These are phyloP conservation scores for Bolboschoenoplectus hybrid DNA, from an alignment of 202 grass and related monocot genomes.

Conservation along the genomic window DNA sequence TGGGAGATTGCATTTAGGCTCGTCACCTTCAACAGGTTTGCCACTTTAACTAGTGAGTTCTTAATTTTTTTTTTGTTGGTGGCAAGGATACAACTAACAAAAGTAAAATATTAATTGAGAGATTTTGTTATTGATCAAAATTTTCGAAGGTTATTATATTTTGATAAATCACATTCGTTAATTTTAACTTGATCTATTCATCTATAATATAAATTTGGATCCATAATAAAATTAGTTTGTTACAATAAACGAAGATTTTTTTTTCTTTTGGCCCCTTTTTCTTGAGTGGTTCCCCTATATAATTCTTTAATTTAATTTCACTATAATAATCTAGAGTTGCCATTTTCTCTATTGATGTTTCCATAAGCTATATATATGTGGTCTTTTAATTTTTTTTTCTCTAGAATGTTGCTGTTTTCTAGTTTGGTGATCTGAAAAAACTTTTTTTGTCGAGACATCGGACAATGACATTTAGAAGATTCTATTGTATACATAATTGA, in stretches of 20 bases:
- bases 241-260: neutral
- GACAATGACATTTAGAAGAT: slow-evolving; percentile 13
- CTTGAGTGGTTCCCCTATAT: neutral
- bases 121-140: too few relatives aligned
- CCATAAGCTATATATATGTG: neutral
- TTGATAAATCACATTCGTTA: too few relatives aligned
- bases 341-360: neutral
- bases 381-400: neutral
- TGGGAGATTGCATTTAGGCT: slow-evolving; percentile 89
- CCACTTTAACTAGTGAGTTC: neutral
- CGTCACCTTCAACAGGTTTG: slow-evolving; percentile 87
- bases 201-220: too few relatives aligned
- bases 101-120: neutral
- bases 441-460: neutral
- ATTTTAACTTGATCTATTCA: too few relatives aligned
- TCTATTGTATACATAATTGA: slow-evolving; percentile 5
- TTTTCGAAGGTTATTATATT: too few relatives aligned
- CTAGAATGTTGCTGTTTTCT: neutral
- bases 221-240: too few relatives aligned
- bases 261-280: neutral
- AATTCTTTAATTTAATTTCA: neutral
- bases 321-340: neutral
- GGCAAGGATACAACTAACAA: neutral
- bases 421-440: slow-evolving; percentile 26
- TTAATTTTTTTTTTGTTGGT: neutral